phyloP scores from a whole-genome alignment of 345 rosid species.

The Garcia nutans region DNA sequence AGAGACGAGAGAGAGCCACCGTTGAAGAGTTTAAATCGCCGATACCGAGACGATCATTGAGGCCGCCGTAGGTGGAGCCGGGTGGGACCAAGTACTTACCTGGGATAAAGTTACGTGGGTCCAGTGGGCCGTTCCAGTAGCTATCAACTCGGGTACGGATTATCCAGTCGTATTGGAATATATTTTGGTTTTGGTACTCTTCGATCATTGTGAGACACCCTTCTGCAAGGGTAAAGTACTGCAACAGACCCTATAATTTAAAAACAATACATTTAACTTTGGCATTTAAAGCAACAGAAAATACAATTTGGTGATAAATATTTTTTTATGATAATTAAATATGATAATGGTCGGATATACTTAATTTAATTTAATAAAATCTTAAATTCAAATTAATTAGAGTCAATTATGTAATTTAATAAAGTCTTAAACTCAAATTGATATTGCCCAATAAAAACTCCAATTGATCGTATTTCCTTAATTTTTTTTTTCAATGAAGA shows the following conservation, averaged over 20 bases:
- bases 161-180: constrained; percentile 83
- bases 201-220: constrained; percentile 73
- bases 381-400: too few species aligned
- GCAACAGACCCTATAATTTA: constrained; percentile 68
- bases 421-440: too few species aligned
- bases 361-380: too few species aligned
- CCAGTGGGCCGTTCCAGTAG: constrained; percentile 70
- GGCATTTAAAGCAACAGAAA: too few species aligned
- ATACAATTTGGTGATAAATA: too few species aligned
- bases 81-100: constrained; percentile 70
- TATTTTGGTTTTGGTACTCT: constrained; percentile 45
- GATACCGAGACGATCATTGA: constrained; percentile 87
- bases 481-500: too few species aligned
- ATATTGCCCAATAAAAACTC: too few species aligned
- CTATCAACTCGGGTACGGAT: constrained; percentile 92
- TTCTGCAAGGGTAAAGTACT: constrained; percentile 78
- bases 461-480: too few species aligned
- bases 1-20: constrained; percentile 78
- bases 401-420: too few species aligned
- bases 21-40: constrained; percentile 62
- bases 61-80: constrained; percentile 86
- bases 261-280: too few species aligned
- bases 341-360: too few species aligned
- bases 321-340: too few species aligned
- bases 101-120: constrained; percentile 54